Conservation (phyloP, 768 basidiomycete species). For the Tylopilus cervinicoccineus region DNA sequence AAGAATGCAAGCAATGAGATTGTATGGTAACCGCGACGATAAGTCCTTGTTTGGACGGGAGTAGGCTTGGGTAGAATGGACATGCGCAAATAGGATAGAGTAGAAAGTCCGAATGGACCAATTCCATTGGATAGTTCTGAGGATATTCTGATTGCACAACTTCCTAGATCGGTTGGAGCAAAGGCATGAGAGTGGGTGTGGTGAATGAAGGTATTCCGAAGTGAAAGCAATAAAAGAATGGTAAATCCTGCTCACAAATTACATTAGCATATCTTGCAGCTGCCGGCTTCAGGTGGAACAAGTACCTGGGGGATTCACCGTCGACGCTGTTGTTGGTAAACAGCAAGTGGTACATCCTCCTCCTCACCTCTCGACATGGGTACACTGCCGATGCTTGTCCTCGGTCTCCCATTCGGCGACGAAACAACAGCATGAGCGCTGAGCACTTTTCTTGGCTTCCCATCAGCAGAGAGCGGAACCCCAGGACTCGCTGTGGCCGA, state of each 20-base stretch:
- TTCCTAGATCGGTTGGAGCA: slow-evolving; percentile 24
- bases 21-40: slow-evolving; percentile 29
- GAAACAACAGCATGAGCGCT: slow-evolving; percentile 59
- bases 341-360: slow-evolving; percentile 75
- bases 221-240: background rate
- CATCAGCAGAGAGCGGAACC: slow-evolving; percentile 37
- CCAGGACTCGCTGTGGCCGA: slow-evolving; percentile 59
- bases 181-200: background rate
- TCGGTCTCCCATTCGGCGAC: slow-evolving; percentile 36
- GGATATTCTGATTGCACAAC: slow-evolving; percentile 26
- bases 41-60: slow-evolving; percentile 22
- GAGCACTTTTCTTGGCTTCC: slow-evolving; percentile 57
- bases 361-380: slow-evolving; percentile 46
- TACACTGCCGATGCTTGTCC: slow-evolving; percentile 37
- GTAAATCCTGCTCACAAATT: slow-evolving; percentile 2
- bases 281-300: background rate
- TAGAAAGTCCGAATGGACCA: slow-evolving; percentile 19
- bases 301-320: slow-evolving; percentile 30
- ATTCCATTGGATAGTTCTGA: slow-evolving; percentile 16
- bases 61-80: slow-evolving; percentile 21
- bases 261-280: slow-evolving; percentile 6
- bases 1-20: slow-evolving; percentile 27
- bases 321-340: slow-evolving; percentile 75
- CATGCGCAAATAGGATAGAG: slow-evolving; percentile 23
- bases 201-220: slow-evolving; percentile 6